Base-by-base conservation (phyloP, 2,329 filamentous ascomycete species). In the Xylariales sp. region DNA sequence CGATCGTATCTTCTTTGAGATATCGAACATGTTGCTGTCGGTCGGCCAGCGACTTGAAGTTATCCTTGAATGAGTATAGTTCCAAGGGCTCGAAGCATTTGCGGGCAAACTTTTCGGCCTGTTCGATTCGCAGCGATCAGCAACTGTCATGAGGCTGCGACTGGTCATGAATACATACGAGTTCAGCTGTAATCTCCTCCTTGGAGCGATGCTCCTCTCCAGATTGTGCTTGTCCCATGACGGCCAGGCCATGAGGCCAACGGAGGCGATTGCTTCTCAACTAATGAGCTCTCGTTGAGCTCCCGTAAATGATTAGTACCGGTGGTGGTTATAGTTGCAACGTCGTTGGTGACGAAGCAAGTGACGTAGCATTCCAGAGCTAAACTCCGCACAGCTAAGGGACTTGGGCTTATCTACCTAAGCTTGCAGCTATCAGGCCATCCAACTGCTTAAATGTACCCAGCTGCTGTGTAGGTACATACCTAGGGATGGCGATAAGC, bases 21-120 rank as follows among this genome's bases (percentile, higher is more conserved):
- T 86, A 86, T 38, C 70, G 70, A 34, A 86, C 64, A 31, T 71
- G 66, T 36, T 73, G 76, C 54, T 84, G 72, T 12, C 73, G 63
- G 51, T 88, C 83, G 48, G 84, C 81, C 15, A 88, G 78, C 43
- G 71, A 76, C 45, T 73, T 75, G 66, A 88, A 88, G 54, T 87
- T 83, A 56, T 86, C 79, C 52, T 81, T 82, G 62, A 87, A 79
- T 22, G 78, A 86, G 62, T 85, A 86, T 21, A 86, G 67, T 61
- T 89, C 85, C 42, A 88, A 70, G 1, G 80, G 73, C 1, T 80
- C 80, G 62, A 85, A 88, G 62, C 81, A 86, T 54, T 80, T 82
- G 44, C 79, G 74, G 42, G 79, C 82, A 58, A 88, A 88, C 51
- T 66, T 75, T 42, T 68, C 62, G 48, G 78, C 78, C 80, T 84